These are phyloP conservation scores for Rhodotorula sp. DNA, from an alignment of 1,284 basidiomycete species.

Conservation along the genomic window DNA sequence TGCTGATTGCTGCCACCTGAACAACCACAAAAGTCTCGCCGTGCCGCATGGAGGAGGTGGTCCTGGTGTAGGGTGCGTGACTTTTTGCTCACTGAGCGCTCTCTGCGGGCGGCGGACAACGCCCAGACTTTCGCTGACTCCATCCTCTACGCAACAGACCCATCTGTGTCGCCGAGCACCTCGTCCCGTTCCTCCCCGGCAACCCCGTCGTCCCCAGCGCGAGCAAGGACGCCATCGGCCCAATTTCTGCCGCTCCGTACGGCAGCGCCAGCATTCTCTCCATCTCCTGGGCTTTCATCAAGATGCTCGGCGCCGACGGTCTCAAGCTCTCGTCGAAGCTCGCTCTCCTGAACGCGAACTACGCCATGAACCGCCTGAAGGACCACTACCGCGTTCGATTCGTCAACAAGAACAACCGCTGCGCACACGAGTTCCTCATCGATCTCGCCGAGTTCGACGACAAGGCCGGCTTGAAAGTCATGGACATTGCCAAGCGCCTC, in stretches of 20 bases:
- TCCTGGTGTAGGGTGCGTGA: slow-evolving; percentile 76
- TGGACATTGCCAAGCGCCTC: slow-evolving; percentile 92
- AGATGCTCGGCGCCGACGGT: slow-evolving; percentile 89
- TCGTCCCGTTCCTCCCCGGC: slow-evolving; percentile 91
- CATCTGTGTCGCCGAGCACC: slow-evolving; percentile 89
- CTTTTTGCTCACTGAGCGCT: not conserved
- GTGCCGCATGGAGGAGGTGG: slow-evolving; percentile 98
- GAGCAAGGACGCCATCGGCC: slow-evolving; percentile 71
- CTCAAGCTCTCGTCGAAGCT: slow-evolving; percentile 79
- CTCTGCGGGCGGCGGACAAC: no score
- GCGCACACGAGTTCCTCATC: slow-evolving; percentile 92
- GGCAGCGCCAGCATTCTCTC: slow-evolving; percentile 92
- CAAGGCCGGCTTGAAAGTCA: slow-evolving; percentile 80
- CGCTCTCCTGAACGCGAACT: slow-evolving; percentile 92
- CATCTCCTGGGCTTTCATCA: slow-evolving; percentile 75
- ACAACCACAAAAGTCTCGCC: slow-evolving; percentile 93
- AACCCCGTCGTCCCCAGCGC: slow-evolving; percentile 75
- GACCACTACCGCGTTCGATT: slow-evolving; percentile 85
- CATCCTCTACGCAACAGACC: slow-evolving; percentile 57
- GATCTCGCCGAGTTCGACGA: slow-evolving; percentile 95
- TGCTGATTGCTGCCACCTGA: slow-evolving; percentile 93
- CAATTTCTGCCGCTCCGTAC: slow-evolving; percentile 87
- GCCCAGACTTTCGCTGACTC: not conserved
- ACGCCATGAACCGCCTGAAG: slow-evolving; percentile 84
- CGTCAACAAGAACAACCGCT: slow-evolving; percentile 83